Conservation (phyloP, 2,329 filamentous ascomycete genomes). For the Akanthomyces uredinophilus region DNA sequence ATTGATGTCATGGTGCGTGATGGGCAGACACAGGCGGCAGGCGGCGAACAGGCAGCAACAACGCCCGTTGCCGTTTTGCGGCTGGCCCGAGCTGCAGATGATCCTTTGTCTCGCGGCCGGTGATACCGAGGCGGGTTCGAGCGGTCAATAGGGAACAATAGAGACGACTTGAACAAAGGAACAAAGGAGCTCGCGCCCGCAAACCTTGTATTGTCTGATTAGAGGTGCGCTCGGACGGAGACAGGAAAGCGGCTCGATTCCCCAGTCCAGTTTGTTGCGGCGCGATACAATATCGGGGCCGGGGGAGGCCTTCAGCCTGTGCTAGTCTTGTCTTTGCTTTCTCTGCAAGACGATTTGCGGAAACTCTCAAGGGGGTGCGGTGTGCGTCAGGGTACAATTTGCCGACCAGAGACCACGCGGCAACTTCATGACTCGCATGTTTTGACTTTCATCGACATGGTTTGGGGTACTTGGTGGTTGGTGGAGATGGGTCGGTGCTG, state of each 20-base stretch:
- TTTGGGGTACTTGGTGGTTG: neutral
- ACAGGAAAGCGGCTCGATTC: neutral
- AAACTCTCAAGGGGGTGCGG: neutral
- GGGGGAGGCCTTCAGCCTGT: neutral
- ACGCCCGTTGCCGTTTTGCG: neutral
- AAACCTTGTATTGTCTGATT: neutral
- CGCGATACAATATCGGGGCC: neutral
- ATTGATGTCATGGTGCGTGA: neutral
- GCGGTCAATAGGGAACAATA: neutral
- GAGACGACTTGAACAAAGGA: neutral
- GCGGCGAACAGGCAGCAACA: neutral
- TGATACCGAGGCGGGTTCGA: neutral
- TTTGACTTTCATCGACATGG: slow-evolving; percentile 1
- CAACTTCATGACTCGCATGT: slow-evolving; percentile 2
- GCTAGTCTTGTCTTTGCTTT: neutral
- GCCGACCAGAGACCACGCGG: neutral
- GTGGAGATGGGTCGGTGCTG: neutral
- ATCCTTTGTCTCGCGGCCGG: neutral
- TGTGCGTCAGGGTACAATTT: neutral
- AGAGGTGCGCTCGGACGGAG: neutral
- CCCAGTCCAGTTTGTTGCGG: neutral
- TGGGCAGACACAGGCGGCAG: neutral
- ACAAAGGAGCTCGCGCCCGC: neutral
- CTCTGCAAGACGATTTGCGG: neutral
- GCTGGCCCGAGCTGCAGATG: neutral